Evolutionary conservation across 2,329 filamentous ascomycete species (phyloP).

Genomic region (Fusarium goolgardi): DNA sequence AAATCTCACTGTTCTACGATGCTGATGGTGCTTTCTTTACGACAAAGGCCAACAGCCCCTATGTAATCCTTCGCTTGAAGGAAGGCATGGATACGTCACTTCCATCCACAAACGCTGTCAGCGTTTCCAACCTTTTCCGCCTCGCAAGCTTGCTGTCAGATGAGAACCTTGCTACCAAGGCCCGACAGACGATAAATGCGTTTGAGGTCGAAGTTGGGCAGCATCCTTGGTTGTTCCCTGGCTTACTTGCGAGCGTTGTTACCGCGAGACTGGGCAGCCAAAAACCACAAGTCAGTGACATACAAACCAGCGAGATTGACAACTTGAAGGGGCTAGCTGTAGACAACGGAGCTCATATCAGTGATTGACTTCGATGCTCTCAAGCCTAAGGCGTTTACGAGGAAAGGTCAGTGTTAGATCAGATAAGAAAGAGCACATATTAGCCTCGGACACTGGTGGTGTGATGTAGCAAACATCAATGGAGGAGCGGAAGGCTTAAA

Average conservation of each 20-base stretch:
- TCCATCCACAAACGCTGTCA: conserved; percentile 88
- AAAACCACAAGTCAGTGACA: conserved; percentile 45
- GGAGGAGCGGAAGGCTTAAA: not conserved
- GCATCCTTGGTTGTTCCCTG: conserved; percentile 91
- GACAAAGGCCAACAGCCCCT: conserved; percentile 69
- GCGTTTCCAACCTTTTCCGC: conserved; percentile 88
- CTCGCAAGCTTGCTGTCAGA: conserved; percentile 77
- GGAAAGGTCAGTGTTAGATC: not conserved
- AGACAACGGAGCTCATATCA: not conserved
- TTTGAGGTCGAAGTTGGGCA: conserved; percentile 94
- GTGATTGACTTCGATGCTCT: not conserved
- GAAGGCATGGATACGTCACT: conserved; percentile 94
- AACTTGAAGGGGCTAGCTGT: conserved; percentile 14
- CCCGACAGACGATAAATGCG: conserved; percentile 79
- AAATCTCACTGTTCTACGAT: conserved; percentile 85
- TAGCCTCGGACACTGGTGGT: not conserved
- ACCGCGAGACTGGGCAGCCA: conserved; percentile 76
- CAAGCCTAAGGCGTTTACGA: conserved; percentile 17
- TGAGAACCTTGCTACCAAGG: conserved; percentile 70
- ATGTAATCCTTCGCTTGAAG: conserved; percentile 87
- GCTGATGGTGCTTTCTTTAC: conserved; percentile 77
- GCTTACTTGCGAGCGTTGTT: conserved; percentile 81
- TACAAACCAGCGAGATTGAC: conserved; percentile 45
- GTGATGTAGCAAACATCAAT: not conserved
- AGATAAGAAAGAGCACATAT: not conserved